Evolutionary conservation across 441 rosid species (phyloP), one percentile per base, ranked within the genome.

Genomic region (Jatropha podagrica): DNA sequence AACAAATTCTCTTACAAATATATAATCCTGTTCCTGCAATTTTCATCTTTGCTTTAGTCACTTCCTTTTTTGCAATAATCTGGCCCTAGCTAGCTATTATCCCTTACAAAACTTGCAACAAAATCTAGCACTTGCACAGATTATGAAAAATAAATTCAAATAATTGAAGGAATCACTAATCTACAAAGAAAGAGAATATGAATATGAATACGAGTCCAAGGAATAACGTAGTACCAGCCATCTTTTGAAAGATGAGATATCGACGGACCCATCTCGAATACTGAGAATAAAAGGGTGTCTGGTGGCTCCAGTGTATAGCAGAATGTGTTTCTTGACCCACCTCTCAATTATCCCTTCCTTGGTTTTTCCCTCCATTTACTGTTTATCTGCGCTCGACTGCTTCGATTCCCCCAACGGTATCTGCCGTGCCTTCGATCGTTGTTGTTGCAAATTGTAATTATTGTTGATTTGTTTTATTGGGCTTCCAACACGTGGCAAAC

Each of bases 11-110:
- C 91, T 90, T 17, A 90, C 94, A 72, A 92, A 92, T 64, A 84
- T 38, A 73, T 89, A 92, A 76, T 92, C 95, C 81, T 92, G 97
- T 42, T 80, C 92, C 93, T 92, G 91, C 61, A 78, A 68, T 69
- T 78, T 49, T 40, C 10, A 46, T 26, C 32, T 3, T 11, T 10
- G 7, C 32, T n/a, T 9, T 44, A 12, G 37, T 15, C 38, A 68
- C 12, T 42, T 20, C 3, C 32, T n/a, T 11, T 44, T 6, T 32
- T 32, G 32, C 32, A 32, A 32, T 32, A 32, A 32, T 32, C 32
- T 32, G 32, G 32, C 32, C 32, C 32, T 32, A 32, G 32, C 32
- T 32, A 32, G 32, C 32, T 32, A 32, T 32, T 32, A 32, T 32
- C 32, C 32, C 2, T 32, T 32, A 32, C 1, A 32, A 32, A 32